Conservation (phyloP, 495 filamentous ascomycete species). For the Xylaria acuta region DNA sequence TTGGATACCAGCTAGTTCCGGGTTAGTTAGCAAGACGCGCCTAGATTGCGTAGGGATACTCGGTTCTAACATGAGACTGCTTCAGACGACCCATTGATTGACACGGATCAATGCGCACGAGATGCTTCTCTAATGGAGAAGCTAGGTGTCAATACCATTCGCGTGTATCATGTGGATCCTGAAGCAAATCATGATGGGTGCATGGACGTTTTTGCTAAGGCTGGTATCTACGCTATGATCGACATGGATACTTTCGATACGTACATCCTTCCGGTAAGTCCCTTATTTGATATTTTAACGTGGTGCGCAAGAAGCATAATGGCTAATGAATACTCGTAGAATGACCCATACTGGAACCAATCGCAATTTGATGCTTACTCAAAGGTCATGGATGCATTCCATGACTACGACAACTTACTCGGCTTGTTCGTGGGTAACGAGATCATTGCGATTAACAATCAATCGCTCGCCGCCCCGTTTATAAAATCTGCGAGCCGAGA, state of each 20-base stretch:
- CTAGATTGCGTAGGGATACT: neutral
- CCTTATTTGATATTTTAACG: conserved; percentile 28
- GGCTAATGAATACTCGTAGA: conserved; percentile 42
- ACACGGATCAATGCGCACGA: conserved; percentile 76
- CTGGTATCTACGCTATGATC: conserved; percentile 80
- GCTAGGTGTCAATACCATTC: conserved; percentile 82
- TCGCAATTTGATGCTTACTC: conserved; percentile 70
- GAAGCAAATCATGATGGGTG: conserved; percentile 71
- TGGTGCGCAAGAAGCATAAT: conserved; percentile 19
- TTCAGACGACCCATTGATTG: conserved; percentile 72
- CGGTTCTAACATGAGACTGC: neutral
- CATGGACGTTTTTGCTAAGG: conserved; percentile 70
- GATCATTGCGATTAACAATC: conserved; percentile 67
- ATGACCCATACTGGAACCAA: conserved; percentile 69
- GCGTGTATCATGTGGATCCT: conserved; percentile 87
- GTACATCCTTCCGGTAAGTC: conserved; percentile 72
- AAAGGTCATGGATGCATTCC: conserved; percentile 79
- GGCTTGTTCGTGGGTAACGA: conserved; percentile 91
- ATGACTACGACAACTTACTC: conserved; percentile 76
- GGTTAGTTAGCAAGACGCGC: conserved; percentile 30
- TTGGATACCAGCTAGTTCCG: conserved; percentile 68
- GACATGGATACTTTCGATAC: conserved; percentile 87
- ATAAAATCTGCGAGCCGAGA: conserved; percentile 83
- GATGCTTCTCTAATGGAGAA: conserved; percentile 81
- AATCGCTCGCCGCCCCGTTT: conserved; percentile 75